Conservation (phyloP, 305 asterid species). For the Lippia alba region DNA sequence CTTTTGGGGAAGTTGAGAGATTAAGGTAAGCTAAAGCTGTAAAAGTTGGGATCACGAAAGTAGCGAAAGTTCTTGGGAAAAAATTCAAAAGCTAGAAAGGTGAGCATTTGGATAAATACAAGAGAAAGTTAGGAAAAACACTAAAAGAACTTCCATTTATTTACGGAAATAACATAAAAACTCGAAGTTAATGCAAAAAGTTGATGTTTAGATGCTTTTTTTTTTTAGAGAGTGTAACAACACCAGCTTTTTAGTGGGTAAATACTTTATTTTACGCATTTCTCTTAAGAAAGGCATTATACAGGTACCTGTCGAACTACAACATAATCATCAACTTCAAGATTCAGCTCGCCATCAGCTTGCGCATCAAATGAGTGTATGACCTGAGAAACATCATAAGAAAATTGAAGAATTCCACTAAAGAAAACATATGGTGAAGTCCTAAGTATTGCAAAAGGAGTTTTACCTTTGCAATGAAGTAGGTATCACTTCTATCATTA, state of each 20-base stretch:
- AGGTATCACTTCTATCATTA: conserved; percentile 39
- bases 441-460: not conserved
- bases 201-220: no score
- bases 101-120: no score
- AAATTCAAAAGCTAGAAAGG: no score
- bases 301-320: conserved; percentile 77
- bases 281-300: not conserved
- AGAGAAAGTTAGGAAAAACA: no score
- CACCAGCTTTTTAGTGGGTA: no score
- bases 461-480: conserved; percentile 71
- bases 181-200: no score
- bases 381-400: conserved; percentile 50
- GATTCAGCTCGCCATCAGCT: conserved; percentile 81
- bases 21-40: no score
- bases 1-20: not conserved
- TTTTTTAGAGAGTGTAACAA: no score
- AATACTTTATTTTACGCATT: no score
- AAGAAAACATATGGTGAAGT: not conserved
- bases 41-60: no score
- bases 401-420: conserved; percentile 6
- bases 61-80: not conserved
- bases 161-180: no score
- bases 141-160: no score
- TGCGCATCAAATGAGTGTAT: conserved; percentile 89
- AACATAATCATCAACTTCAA: conserved; percentile 69